Conservation (phyloP, 495 filamentous ascomycete genomes). For the Aspergillus hancockii region DNA sequence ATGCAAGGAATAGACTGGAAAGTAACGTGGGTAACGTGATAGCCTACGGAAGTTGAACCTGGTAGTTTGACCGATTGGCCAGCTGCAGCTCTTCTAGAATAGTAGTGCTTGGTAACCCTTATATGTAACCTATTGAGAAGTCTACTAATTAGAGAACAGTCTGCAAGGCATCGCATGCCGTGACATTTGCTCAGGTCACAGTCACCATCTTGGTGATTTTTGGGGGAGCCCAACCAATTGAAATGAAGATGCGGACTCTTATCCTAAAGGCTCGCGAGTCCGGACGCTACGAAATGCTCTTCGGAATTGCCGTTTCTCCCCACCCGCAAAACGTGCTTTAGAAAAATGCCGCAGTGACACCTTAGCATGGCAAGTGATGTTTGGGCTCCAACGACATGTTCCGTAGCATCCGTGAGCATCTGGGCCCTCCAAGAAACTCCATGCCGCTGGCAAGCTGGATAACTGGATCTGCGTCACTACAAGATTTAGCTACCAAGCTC, state of each 20-base stretch:
- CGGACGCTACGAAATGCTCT: neutral
- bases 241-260: neutral
- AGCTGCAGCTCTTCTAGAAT: neutral
- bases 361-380: neutral
- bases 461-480: neutral
- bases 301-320: neutral
- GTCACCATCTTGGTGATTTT: neutral
- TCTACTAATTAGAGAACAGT: neutral
- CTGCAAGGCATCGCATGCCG: neutral
- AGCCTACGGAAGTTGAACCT: neutral
- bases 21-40: neutral
- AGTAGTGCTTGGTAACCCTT: neutral
- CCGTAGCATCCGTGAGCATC: neutral
- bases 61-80: neutral
- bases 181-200: neutral
- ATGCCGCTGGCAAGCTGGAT: neutral
- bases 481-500: neutral
- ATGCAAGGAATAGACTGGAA: neutral
- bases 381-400: neutral
- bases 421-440: neutral
- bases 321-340: neutral
- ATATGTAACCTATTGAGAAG: neutral
- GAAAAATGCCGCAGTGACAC: constrained; percentile 4
- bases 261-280: neutral
- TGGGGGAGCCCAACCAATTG: neutral